Base-by-base conservation (phyloP, 108 stramenopile species). In the Pelagomonas calceolata region DNA sequence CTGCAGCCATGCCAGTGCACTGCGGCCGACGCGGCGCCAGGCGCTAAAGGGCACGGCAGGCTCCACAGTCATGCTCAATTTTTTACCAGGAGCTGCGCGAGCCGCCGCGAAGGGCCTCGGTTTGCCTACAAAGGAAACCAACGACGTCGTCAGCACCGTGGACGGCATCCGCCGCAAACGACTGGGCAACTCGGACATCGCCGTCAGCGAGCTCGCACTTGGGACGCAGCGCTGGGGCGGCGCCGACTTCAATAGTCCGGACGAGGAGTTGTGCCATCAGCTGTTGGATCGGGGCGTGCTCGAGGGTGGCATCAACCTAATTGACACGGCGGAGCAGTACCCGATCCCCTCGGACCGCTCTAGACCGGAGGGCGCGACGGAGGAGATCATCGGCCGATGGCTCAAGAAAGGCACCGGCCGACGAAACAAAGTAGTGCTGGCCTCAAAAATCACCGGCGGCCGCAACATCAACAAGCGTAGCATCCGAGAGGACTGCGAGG, bases 381-480 rank as follows among this genome's bases (percentile, higher is more conserved):
- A 94, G 80, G 71, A 68, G 44, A 73, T 79, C 26, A 91, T 94
- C 67, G 93, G 93, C 4, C 75, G 84, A 64, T 94, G 90, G 90
- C 85, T 94, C 77, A 85, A 85, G 63, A 18, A 85, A 81, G 66
- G 80, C 89, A 32, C 36, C 71, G 78, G 79, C 51, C 72, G 75
- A 21, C 78, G 90, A 70, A 78, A 79, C 30, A 85, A 90, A 30
- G 84, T 91, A 17, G 90, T 91, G 9, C 87, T 94, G 67, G 87
- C 91, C 0, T 88, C 88, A 30, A 94, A 94, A 67, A 94, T 94
- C 63, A 92, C 91, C 0, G 93, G 93, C 36, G 92, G 92, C 29
- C 64, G 86, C 31, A 86, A 87, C 75, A 75, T 87, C 26, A 85
- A 26, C 82, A 78, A 29, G 78, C 78, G 70, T 82, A 81, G 30